Evolutionary conservation across 352 stramenopile genomes (phyloP), one percentile per base, ranked within the genome.

Genomic region (Saprolegnia diclina): DNA sequence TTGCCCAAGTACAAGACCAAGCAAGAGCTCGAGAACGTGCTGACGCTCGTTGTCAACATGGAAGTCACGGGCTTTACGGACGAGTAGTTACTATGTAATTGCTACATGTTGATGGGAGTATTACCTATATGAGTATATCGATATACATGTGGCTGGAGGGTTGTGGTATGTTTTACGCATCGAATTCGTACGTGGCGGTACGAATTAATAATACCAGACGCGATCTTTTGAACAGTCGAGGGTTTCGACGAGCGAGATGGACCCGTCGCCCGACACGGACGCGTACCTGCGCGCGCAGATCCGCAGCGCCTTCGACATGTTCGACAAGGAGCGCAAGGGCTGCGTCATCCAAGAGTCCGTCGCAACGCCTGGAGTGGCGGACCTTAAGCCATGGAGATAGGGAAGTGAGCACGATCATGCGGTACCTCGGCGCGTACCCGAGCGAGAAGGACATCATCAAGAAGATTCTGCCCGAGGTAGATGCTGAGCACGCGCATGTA

Each of bases 1-100:
- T 74, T 98, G 21, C 91, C 92, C 37, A 65, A 97, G 46, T 98
- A 98, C 77, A 92, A 95, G 54, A 82, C 73, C 21, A 97, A 94
- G 78, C 83, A 90, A 64, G 88, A 98, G 64, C 73, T 98, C 13
- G 80, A 97, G 65, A 86, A 98, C 70, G 94, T 97, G 66, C 77
- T 98, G 45, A 95, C 89, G 67, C 82, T 98, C 65, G 92, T 94
- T 14, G 96, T 98, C 57, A 96, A 95, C 64, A 98, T 98, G 92
- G 90, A 97, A 72, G 79, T 92, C 67, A 97, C 91, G 46, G 92
- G 94, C 56, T 98, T 98, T 71, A 87, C 79, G 62, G 79, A 86
- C 73, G 79, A 86, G 74, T 86, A n/a, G n/a, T n/a, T n/a, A n/a
- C n/a, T n/a, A n/a, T n/a, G n/a, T n/a, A n/a, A n/a, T n/a, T n/a